These are phyloP conservation scores for Hippophae rhamnoides DNA, from an alignment of 306 rosid species.

Conservation along the genomic window DNA sequence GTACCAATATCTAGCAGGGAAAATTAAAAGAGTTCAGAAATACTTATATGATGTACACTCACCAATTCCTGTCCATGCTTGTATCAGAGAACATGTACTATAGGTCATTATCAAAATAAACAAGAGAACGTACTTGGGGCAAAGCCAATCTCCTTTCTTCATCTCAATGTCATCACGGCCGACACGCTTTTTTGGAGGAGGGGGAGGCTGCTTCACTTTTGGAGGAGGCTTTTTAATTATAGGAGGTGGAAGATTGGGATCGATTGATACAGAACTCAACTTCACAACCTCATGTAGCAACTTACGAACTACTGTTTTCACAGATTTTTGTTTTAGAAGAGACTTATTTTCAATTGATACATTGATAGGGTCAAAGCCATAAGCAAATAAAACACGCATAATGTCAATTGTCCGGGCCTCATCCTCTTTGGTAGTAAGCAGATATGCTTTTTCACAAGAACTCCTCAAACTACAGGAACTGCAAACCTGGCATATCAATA, in stretches of 20 bases:
- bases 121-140: slow-evolving; percentile 72
- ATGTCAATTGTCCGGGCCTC: slow-evolving; percentile 83
- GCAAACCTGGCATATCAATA: slow-evolving; percentile 68
- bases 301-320: slow-evolving; percentile 76
- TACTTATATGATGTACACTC: too few species aligned
- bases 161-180: slow-evolving; percentile 95
- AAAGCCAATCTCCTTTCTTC: slow-evolving; percentile 98
- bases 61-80: too few species aligned
- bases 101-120: slow-evolving; percentile 4
- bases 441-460: slow-evolving; percentile 73
- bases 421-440: slow-evolving; percentile 80
- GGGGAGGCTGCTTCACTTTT: slow-evolving; percentile 90
- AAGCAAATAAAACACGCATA: slow-evolving; percentile 68
- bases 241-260: slow-evolving; percentile 86
- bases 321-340: slow-evolving; percentile 65
- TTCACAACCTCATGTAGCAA: slow-evolving; percentile 88
- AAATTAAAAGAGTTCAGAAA: too few species aligned
- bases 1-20: too few species aligned
- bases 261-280: slow-evolving; percentile 89
- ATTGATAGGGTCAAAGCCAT: slow-evolving; percentile 72
- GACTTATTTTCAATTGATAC: slow-evolving; percentile 46
- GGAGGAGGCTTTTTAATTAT: slow-evolving; percentile 74
- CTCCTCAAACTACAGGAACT: slow-evolving; percentile 98
- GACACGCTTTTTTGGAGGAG: slow-evolving; percentile 78
- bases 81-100: too few species aligned